phyloP scores from a whole-genome alignment of 129 eudicot species.

The Kitagawia praeruptora region DNA sequence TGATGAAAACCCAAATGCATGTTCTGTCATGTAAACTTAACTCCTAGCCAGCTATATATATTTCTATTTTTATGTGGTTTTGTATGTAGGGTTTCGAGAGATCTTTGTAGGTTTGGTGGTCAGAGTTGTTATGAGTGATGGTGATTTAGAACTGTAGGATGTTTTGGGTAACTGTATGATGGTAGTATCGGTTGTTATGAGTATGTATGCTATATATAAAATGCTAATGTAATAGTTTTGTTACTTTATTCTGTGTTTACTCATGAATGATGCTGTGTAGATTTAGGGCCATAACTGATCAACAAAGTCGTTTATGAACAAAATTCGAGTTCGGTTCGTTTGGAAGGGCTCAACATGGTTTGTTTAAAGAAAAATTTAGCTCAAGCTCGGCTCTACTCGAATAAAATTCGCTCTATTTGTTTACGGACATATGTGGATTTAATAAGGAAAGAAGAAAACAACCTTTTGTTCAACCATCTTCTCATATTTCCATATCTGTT shows the following conservation, averaged over 20 bases:
- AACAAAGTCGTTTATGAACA: too few relatives aligned
- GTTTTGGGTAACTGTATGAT: constrained; percentile 4
- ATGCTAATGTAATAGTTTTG: not conserved
- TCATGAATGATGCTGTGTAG: constrained; percentile 6
- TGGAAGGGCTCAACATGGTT: too few relatives aligned
- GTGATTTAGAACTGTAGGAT: constrained; percentile 9
- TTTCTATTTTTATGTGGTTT: not conserved
- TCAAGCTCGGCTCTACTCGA: too few relatives aligned
- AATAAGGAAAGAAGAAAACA: too few relatives aligned
- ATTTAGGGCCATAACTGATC: too few relatives aligned
- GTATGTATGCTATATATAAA: not conserved
- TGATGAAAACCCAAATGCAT: constrained; percentile 84
- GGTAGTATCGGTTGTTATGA: constrained; percentile 12
- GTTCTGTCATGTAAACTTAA: constrained; percentile 53
- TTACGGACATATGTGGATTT: too few relatives aligned
- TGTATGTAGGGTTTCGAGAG: constrained; percentile 8
- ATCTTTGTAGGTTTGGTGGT: not conserved
- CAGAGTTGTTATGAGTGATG: not conserved
- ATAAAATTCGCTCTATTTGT: too few relatives aligned
- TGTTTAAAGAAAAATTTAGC: too few relatives aligned
- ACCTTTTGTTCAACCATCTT: too few relatives aligned
- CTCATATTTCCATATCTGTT: too few relatives aligned
- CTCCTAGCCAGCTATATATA: not conserved
- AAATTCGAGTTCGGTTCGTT: too few relatives aligned
- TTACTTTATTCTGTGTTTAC: not conserved